A percentile compares a stretch with the other conserved stretches of the same genome.
These are phyloP conservation scores for Coleophoma eucalyptorum DNA, from an alignment of 2,329 filamentous ascomycete species.

Conservation along the genomic window DNA sequence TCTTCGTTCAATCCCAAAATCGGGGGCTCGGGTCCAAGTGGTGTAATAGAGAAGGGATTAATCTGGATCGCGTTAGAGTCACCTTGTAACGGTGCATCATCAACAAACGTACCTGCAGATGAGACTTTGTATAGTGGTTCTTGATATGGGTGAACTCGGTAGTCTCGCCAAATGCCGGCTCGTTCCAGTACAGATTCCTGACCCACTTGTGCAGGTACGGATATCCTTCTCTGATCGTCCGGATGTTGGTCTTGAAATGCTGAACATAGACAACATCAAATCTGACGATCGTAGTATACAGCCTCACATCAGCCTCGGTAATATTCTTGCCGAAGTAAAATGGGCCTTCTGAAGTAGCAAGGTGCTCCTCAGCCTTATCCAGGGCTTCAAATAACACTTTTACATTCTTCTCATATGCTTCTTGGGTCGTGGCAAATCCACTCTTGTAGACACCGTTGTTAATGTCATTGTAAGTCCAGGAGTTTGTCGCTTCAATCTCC, in stretches of 20 bases:
- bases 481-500: conserved; percentile 71
- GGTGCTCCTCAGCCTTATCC: conserved; percentile 70
- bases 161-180: conserved; percentile 52
- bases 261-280: conserved; percentile 78
- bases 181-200: conserved; percentile 63
- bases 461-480: conserved; percentile 74
- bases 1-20: conserved; percentile 77
- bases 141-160: conserved; percentile 46
- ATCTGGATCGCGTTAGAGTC: conserved; percentile 50
- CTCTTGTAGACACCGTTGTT: conserved; percentile 72
- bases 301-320: conserved; percentile 78
- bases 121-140: conserved; percentile 92
- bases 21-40: conserved; percentile 78
- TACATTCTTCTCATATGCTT: conserved; percentile 77
- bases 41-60: conserved; percentile 71
- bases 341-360: conserved; percentile 50
- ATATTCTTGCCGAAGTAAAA: conserved; percentile 73
- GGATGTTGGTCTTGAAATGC: conserved; percentile 72
- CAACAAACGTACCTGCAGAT: conserved; percentile 34
- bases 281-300: conserved; percentile 60
- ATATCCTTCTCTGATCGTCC: conserved; percentile 38
- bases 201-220: conserved; percentile 66
- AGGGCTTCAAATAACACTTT: conserved; percentile 68
- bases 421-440: conserved; percentile 81
- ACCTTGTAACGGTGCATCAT: conserved; percentile 34